A percentile compares a stretch with the other conserved stretches of the same genome.
These are phyloP conservation scores for Cucumis melo DNA, from an alignment of 306 rosid genomes.

Conservation along the genomic window DNA sequence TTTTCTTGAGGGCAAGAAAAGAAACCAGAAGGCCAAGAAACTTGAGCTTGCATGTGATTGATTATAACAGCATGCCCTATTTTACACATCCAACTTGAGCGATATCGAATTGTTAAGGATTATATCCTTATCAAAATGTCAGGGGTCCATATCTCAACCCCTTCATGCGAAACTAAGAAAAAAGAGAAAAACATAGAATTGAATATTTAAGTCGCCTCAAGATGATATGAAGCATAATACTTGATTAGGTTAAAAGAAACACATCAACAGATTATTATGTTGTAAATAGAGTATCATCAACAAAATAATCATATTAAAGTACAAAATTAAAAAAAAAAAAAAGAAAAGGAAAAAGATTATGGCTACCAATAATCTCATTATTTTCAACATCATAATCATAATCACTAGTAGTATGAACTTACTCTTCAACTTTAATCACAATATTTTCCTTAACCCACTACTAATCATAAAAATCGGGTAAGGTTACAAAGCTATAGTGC, in stretches of 20 bases:
- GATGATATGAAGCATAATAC: neutral
- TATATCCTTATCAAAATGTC: no score
- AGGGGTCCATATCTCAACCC: no score
- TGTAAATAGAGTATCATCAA: neutral
- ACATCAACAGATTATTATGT: neutral
- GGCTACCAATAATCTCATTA: neutral
- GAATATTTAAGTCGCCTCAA: no score
- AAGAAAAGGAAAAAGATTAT: neutral
- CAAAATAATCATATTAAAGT: neutral
- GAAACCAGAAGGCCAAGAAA: no score
- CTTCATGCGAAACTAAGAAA: no score
- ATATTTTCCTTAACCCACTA: neutral
- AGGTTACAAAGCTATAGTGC: neutral
- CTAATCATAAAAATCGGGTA: neutral
- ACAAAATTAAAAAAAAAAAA: neutral
- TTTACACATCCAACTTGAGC: no score
- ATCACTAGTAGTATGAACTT: neutral
- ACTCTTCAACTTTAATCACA: neutral
- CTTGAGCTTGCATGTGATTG: neutral
- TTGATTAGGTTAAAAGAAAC: neutral
- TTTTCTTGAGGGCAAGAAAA: no score
- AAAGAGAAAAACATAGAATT: no score
- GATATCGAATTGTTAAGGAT: no score
- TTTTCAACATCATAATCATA: neutral
- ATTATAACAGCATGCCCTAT: no score